Base-by-base conservation (phyloP, 768 basidiomycete genomes). In the Sarcomyxa edulis region DNA sequence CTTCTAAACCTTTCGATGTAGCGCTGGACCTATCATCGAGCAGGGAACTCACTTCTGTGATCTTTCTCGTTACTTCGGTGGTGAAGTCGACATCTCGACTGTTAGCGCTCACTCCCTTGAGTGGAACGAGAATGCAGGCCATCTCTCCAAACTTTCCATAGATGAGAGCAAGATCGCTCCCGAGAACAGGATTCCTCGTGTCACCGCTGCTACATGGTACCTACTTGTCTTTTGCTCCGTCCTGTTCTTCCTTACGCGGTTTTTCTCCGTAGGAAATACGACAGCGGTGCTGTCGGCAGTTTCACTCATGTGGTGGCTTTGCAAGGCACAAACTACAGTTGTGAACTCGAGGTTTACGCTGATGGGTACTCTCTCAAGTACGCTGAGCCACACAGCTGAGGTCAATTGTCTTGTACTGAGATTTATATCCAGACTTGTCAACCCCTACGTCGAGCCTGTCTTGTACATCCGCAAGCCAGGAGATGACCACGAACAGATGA, bases 21-120 rank as follows among this genome's bases (percentile, higher is more conserved):
- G 86, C 54, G 83, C 76, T 38, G 88, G 88, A 14, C 88, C 90
- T 4, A 71, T 93, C 49, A 66, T 94, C 46, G 91, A 92, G 60
- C 87, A 92, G 66, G 94, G 90, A 32, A 98, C 95, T 10, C 95
- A 98, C 67, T 95, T 97, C 66, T 93, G 90, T 51, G 93, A 97
- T 65, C 74, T 96, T 30, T 96, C 92, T 27, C 84, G 95, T 48
- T 95, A 95, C 70, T 97, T 98, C 54, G 95, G 94, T 36, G 95
- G 95, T 11, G 89, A 95, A 48, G 90, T 96, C 42, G 89, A 96
- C 54, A 80, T 94, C 44, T 65, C 78, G 36, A 76, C 74, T 23
- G 85, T 91, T 27, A 65, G 58, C 26, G 95, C 94, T 11, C 89
- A 92, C 54, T 90, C 93, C 7, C 72, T 97, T 22, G 94, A 95